Evolutionary conservation across 2,329 filamentous ascomycete genomes (phyloP), one percentile per base, ranked within the genome.

Genomic region (Moelleriella libera): DNA sequence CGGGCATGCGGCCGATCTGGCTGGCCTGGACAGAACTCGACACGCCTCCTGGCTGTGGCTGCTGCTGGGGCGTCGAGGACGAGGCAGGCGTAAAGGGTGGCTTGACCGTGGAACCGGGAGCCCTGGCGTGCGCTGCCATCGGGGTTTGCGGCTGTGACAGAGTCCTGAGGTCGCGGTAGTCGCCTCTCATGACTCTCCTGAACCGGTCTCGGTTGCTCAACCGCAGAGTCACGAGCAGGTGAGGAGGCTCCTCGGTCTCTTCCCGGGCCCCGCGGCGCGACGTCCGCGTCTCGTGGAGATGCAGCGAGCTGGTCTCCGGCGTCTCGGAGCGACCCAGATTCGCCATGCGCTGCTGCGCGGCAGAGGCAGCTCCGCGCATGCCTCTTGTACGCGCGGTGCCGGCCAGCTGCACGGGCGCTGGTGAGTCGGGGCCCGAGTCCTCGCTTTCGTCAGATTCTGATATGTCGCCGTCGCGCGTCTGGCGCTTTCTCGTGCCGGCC

Each of bases 391-490:
- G 78, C 39, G 88, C 83, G 1, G 89, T 95, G 43, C 87, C 88
- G 39, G 78, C 72, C 43, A 88, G 68, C 52, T 85, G 78, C 6
- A 83, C 80, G 39, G 84, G 75, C 2, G 84, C 85, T 3, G 88
- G 88, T n/a, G 89, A 95, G 50, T 94, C 89, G 14, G 84, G 80
- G 1, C 75, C 80, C 1, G 88, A 94, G 49, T 94, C 87, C 48
- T 96, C 90, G 60, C 87, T 94, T 30, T 95, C 88, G 45, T 90
- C 87, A 1, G 92, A 90, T 47, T 96, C 90, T 0, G 88, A 94
- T 6, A 81, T 59, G 48, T 92, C 86, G 49, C 86, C 85, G 52
- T 83, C 77, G 30, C 66, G 61, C 21, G 55, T 51, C 45, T 69
- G 63, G 47, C 82, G 74, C 59, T 81, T 78, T 45, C 75, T 72